Evolutionary conservation across 805 yeast genomes (phyloP).

Genomic region (Lipomyces orientalis): DNA sequence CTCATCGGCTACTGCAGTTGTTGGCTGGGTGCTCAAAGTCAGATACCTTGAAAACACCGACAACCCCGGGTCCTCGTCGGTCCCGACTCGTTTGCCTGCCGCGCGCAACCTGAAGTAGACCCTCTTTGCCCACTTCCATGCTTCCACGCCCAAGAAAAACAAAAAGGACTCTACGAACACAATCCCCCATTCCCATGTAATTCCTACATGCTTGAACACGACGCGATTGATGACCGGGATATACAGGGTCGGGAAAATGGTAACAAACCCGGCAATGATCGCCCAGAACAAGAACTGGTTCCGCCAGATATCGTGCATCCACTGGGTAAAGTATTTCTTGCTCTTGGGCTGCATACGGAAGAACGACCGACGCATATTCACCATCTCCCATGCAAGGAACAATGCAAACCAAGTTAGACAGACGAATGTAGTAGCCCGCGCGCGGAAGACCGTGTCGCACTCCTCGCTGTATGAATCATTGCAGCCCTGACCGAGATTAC

Average conservation of each 20-base stretch:
- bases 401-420: slow-evolving; percentile 86
- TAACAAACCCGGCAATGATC: slow-evolving; percentile 66
- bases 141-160: slow-evolving; percentile 66
- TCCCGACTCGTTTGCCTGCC: background rate
- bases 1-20: background rate
- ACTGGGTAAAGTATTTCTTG: background rate
- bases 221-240: slow-evolving; percentile 82
- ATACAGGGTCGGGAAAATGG: slow-evolving; percentile 82
- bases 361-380: slow-evolving; percentile 70
- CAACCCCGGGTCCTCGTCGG: background rate
- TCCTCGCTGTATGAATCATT: slow-evolving; percentile 54
- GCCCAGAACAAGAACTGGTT: slow-evolving; percentile 85
- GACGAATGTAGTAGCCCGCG: slow-evolving; percentile 77
- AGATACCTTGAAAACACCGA: background rate
- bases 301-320: slow-evolving; percentile 66
- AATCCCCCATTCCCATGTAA: slow-evolving; percentile 80
- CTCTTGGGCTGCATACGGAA: slow-evolving; percentile 57
- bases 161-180: slow-evolving; percentile 62
- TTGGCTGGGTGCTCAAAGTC: background rate
- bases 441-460: slow-evolving; percentile 69
- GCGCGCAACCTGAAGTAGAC: background rate
- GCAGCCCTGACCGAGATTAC: slow-evolving; percentile 68
- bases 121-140: slow-evolving; percentile 70
- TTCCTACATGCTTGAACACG: slow-evolving; percentile 73
- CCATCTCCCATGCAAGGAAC: slow-evolving; percentile 81